Evolutionary conservation across 2,329 filamentous ascomycete species (phyloP).

Genomic region (Amauroascus verrucosus): DNA sequence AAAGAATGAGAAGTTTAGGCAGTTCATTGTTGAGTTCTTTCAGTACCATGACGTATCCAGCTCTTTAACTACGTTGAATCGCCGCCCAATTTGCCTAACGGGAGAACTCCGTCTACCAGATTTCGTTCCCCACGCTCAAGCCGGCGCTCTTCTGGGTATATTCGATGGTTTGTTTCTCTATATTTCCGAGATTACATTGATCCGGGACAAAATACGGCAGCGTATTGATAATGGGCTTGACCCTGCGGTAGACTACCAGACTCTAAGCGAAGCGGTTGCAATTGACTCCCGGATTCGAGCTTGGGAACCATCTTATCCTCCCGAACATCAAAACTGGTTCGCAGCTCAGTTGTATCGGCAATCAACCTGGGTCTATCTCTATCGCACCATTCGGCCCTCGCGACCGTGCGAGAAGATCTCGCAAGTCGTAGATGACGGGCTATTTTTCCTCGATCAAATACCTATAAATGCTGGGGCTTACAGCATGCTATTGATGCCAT

Average conservation of each 20-base stretch:
- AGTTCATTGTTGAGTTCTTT: conserved; percentile 66
- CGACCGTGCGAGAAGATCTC: conserved; percentile 46
- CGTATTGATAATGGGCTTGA: conserved; percentile 54
- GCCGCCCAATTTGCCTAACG: conserved; percentile 43
- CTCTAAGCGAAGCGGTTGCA: conserved; percentile 59
- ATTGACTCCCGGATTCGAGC: conserved; percentile 64
- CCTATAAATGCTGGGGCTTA: conserved; percentile 47
- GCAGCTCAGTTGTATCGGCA: conserved; percentile 52
- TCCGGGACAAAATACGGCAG: conserved; percentile 62
- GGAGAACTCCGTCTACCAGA: conserved; percentile 45
- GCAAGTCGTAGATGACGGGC: conserved; percentile 48
- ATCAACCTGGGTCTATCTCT: conserved; percentile 54
- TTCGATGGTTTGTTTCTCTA: conserved; percentile 71
- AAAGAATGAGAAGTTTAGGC: conserved; percentile 59
- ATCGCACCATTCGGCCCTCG: conserved; percentile 50
- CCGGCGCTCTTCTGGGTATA: conserved; percentile 61
- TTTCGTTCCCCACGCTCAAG: conserved; percentile 46
- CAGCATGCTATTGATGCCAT: conserved; percentile 50
- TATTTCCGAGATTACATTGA: conserved; percentile 65
- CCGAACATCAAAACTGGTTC: conserved; percentile 44
- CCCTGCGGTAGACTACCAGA: conserved; percentile 62
- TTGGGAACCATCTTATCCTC: conserved; percentile 56
- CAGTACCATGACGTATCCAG: conserved; percentile 64
- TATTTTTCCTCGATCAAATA: conserved; percentile 46
- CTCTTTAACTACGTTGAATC: conserved; percentile 46